Evolutionary conservation across 2,329 filamentous ascomycete genomes (phyloP).

Genomic region (Ustulina deusta): DNA sequence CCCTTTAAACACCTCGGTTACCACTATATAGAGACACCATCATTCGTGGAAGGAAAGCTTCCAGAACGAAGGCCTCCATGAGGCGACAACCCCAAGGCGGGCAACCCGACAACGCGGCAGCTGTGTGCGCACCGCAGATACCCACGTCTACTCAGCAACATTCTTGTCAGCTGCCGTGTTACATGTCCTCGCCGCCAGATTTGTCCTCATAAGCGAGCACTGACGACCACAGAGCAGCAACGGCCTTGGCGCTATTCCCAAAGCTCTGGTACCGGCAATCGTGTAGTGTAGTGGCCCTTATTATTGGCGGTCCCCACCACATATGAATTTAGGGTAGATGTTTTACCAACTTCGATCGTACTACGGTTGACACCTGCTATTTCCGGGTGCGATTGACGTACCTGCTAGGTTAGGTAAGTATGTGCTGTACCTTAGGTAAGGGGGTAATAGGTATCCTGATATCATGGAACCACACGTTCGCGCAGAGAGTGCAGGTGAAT

Average conservation of each 20-base stretch:
- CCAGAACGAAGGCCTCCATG: background rate
- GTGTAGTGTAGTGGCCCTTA: background rate
- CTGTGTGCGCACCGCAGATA: constrained; percentile 7
- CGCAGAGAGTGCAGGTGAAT: background rate
- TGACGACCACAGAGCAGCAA: background rate
- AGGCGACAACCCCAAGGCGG: background rate
- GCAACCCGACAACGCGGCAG: constrained; percentile 18
- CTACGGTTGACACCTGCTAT: constrained; percentile 10
- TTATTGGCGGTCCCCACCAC: constrained; percentile 18
- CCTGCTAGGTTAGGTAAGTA: background rate
- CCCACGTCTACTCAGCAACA: constrained; percentile 1
- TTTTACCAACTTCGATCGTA: constrained; percentile 6
- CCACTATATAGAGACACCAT: too few species aligned
- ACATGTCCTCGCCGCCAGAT: constrained; percentile 16
- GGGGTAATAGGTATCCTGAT: too few species aligned
- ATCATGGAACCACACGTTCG: background rate
- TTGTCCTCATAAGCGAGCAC: constrained; percentile 12
- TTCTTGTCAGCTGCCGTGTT: constrained; percentile 21
- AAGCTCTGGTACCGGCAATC: constrained; percentile 32
- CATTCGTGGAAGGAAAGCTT: too few species aligned
- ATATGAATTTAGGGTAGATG: constrained; percentile 4
- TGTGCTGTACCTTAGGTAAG: background rate
- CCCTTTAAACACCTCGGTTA: background rate
- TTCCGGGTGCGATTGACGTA: constrained; percentile 1
- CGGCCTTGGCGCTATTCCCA: constrained; percentile 33